These are phyloP conservation scores for Kodamaea sp. DNA, from an alignment of 1,139 yeast genomes.

Conservation along the genomic window DNA sequence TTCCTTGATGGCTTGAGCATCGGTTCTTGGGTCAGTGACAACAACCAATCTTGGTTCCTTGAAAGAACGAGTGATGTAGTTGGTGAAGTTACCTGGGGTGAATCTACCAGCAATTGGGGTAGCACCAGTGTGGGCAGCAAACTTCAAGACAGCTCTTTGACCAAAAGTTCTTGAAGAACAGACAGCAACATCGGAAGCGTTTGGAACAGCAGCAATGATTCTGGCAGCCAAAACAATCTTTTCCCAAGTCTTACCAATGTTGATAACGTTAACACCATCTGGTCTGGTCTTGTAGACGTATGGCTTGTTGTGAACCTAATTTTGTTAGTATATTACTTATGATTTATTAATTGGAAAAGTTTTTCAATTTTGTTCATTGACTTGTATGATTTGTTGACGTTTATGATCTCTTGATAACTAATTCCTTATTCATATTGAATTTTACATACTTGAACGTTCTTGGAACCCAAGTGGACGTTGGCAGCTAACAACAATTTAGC, in stretches of 20 bases:
- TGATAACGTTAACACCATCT: conserved; percentile 98
- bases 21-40: conserved; percentile 99
- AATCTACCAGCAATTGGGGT: conserved; percentile 99
- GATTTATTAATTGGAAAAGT: not conserved
- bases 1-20: conserved; percentile 99
- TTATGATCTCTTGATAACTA: not conserved
- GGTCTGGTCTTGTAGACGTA: conserved; percentile 99
- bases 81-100: conserved; percentile 99
- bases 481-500: conserved; percentile 99
- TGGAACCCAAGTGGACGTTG: conserved; percentile 99
- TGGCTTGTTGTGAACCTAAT: conserved; percentile 95
- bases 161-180: conserved; percentile 99
- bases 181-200: conserved; percentile 97
- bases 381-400: not conserved
- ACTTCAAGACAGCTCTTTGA: conserved; percentile 99
- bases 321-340: conserved; percentile 34
- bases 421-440: conserved; percentile 3
- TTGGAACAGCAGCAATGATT: conserved; percentile 99
- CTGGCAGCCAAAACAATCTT: conserved; percentile 99
- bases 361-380: not conserved
- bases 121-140: conserved; percentile 99
- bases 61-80: conserved; percentile 99
- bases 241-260: conserved; percentile 99
- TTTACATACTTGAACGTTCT: conserved; percentile 93
- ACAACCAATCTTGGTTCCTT: conserved; percentile 99